Evolutionary conservation across 1,284 basidiomycete species (phyloP), one percentile per base, ranked within the genome.

Genomic region (Filobasidium uniguttulatum): DNA sequence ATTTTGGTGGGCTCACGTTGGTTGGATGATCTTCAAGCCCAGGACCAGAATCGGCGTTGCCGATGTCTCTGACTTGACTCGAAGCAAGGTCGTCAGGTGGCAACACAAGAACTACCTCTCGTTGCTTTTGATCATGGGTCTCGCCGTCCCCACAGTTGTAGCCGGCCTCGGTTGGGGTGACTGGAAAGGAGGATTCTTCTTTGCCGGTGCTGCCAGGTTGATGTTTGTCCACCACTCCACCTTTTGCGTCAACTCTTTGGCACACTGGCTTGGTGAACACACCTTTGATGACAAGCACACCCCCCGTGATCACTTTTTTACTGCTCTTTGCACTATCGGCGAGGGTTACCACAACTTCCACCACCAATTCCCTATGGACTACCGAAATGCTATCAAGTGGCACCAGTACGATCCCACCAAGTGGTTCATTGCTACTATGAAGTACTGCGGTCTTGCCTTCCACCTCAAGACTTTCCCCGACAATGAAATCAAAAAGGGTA

Each of bases 271-370:
- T 56, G 89, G 89, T 49, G 86, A 90, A 57, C 73, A 82, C 23
- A 85, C 87, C 22, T 91, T 90, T 62, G 89, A 93, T 70, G 87
- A 91, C 77, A 91, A 91, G 74, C 85, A 90, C 71, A 84, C 86
- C n/a, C 87, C 87, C 29, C 75, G 80, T 49, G 85, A 90, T 69
- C 85, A 89, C 70, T 72, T 90, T 60, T 68, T 90, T 63, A 91
- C 88, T 31, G 88, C 88, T 9, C 73, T 91, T 37, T 80, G 79
- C 53, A 91, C 88, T 26, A 80, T 90, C 62, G 88, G 88, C 54
- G 88, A 93, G 70, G 88, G 89, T 12, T 93, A 93, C 74, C 88
- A 93, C 77, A 93, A 94, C 72, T 94, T 94, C 78, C 87, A 90
- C 71, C 25, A 69, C 59, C 84, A 89, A 69, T 88, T 89, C 77